Percentiles rank a stretch among this genome's conserved stretches.
phyloP scores from a whole-genome alignment of 1,284 basidiomycete genomes.

The Ganoderma resinaceum region DNA sequence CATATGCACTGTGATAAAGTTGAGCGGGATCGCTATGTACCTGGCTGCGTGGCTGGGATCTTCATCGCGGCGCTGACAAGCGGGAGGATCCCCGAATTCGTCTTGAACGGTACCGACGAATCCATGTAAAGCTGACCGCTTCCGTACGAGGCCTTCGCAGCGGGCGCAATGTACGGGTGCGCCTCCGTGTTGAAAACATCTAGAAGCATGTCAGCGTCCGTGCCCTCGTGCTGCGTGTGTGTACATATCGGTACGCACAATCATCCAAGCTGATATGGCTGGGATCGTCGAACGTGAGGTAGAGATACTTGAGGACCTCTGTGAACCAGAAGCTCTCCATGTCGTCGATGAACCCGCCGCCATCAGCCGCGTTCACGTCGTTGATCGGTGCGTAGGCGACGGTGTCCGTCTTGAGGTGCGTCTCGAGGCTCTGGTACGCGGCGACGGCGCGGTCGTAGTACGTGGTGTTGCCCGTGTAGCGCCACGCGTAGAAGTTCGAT shows the following conservation, averaged over 20 bases:
- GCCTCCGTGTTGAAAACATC: conserved; percentile 79
- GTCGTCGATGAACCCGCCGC: conserved; percentile 55
- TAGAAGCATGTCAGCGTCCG: conserved; percentile 32
- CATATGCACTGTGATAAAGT: not conserved
- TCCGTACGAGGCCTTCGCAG: conserved; percentile 54
- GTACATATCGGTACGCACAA: conserved; percentile 48
- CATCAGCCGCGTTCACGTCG: conserved; percentile 53
- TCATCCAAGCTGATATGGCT: conserved; percentile 66
- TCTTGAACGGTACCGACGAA: conserved; percentile 33
- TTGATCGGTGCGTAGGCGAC: conserved; percentile 51
- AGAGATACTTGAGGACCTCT: conserved; percentile 78
- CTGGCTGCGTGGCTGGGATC: not conserved
- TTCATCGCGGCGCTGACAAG: conserved; percentile 29
- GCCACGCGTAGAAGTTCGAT: conserved; percentile 81
- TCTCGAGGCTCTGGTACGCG: conserved; percentile 46
- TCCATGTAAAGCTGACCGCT: conserved; percentile 33
- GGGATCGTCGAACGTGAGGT: conserved; percentile 78
- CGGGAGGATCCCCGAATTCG: conserved; percentile 33
- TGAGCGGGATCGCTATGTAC: not conserved
- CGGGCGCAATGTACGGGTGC: conserved; percentile 67
- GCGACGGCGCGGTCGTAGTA: conserved; percentile 48
- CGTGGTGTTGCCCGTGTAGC: conserved; percentile 63
- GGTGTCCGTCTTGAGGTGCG: conserved; percentile 49
- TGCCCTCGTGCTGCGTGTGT: not conserved
- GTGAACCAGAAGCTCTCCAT: conserved; percentile 82